Base-by-base conservation (phyloP, 1,284 basidiomycete species). In the Microbotryum saponariae region DNA sequence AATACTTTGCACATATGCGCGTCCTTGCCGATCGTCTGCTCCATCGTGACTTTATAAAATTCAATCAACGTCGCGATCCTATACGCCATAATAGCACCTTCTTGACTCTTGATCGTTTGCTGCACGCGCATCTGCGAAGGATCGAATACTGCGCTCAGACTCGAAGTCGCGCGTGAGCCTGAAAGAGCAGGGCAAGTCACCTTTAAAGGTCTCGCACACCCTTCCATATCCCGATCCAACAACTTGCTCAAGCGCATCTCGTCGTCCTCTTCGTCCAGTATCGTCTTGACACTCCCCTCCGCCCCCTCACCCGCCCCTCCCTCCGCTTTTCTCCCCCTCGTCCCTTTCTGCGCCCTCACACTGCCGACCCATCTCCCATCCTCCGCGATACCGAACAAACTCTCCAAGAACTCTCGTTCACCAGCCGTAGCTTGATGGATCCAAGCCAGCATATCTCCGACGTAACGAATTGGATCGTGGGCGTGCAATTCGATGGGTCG, bases 391-490 rank as follows among this genome's bases (percentile, higher is more conserved):
- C 83, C 85, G 69, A 96, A 94, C 45, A 96, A 76, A 33, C 83
- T 80, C 72, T 94, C 91, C 23, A 97, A 79, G 71, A 92, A 91
- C 76, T 98, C 96, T 55, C 87, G 86, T 75, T 98, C 94, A 4
- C 86, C 87, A 0, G 94, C 94, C 62, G 96, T 91, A 0, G 88
- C 83, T 69, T 98, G 96, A 76, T 98, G 94, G 1, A 97, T 86
- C 96, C 94, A 98, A 0, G 93, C 94, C 5, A 98, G 83, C 90
- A 98, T 97, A 75, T 97, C 94, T 21, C 94, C 93, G 18, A 96
- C 86, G 74, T 98, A 98, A 29, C 94, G 85, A 65, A 91, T 82
- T 0, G 94, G 92, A 74, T 98, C 94, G 72, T 98, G 94, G 0
- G 94, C 94, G 73, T 97, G 92, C 4, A 97, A 80, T 76, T 98